Evolutionary conservation across 148 eudicot genomes (phyloP), one percentile per base, ranked within the genome.

Genomic region (Suaeda aralocaspica): DNA sequence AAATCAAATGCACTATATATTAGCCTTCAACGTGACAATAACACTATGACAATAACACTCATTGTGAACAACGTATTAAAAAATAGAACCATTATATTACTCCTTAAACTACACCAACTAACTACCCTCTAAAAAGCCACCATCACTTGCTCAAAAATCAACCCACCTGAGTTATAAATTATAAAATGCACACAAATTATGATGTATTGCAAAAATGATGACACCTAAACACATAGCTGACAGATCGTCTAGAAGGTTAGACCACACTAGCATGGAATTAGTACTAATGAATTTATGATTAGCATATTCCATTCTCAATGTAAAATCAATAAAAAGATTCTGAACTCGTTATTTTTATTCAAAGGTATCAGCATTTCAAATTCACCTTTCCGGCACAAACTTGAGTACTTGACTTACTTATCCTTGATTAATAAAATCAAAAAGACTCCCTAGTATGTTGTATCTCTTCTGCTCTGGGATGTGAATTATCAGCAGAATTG

Each of bases 381-480:
- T 52, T 21, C 21, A 66, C 5, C 29, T 34, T 26, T 70, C 49
- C 74, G 41, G 70, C 66, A 42, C 24, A 21, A 66, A 44, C 55
- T 39, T n/a, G n/a, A n/a, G n/a, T n/a, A n/a, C n/a, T n/a, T 36
- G 63, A 71, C 26, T 41, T 31, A n/a, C 67, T 39, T 66, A 66
- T 22, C 76, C 72, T 68, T 16, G 76, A 68, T 49, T 36, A 33
- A 68, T 51, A 48, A 72, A 51, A 50, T 78, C 81, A 63, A 72
- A 78, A 29, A 88, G 73, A 66, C 81, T 79, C 36, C 78, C 85
- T 71, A 87, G 79, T 34, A 71, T 71, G 13, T 69, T 46, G 68
- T 82, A 90, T 82, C 36, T 88, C 93, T 66, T 82, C 96, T 18
- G 80, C 66, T 72, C 75, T 84, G 24, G 84, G 87, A 82, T 90